These are phyloP conservation scores for Anacardium occidentale DNA, from an alignment of 345 rosid genomes.

Conservation along the genomic window DNA sequence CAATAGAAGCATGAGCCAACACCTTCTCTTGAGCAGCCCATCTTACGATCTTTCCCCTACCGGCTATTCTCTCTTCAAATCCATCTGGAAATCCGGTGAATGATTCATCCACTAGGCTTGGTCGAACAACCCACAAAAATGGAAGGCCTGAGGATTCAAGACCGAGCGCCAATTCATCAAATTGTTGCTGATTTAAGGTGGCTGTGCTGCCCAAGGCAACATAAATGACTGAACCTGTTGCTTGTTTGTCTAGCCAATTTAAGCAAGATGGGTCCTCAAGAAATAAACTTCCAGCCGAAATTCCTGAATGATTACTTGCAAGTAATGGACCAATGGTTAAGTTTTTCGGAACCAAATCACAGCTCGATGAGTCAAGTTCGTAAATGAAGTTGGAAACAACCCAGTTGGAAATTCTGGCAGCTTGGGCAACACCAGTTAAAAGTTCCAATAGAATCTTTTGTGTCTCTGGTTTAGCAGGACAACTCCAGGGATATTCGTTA, in stretches of 20 bases:
- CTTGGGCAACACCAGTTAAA: neutral
- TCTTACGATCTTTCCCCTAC: constrained; percentile 24
- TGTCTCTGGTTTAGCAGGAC: neutral
- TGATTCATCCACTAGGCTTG: too few relatives aligned
- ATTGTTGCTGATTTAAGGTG: constrained; percentile 24
- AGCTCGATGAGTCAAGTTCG: constrained; percentile 29
- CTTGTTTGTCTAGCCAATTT: constrained; percentile 44
- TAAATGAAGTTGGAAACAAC: constrained; percentile 25
- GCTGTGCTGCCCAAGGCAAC: constrained; percentile 45
- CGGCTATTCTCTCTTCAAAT: neutral
- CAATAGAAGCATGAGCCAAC: constrained; percentile 24
- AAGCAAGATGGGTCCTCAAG: constrained; percentile 31
- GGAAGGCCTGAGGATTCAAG: constrained; percentile 23
- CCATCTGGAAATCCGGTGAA: too few relatives aligned
- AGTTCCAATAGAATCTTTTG: constrained; percentile 8
- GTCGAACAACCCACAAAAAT: too few relatives aligned
- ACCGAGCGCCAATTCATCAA: constrained; percentile 36
- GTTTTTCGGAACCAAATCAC: constrained; percentile 18
- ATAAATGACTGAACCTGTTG: constrained; percentile 39
- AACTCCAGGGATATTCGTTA: constrained; percentile 25
- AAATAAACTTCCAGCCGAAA: constrained; percentile 22
- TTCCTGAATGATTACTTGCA: neutral
- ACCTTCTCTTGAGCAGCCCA: constrained; percentile 38
- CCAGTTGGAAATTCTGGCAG: constrained; percentile 14
- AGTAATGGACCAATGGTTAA: constrained; percentile 36